A percentile compares a stretch with the other conserved stretches of the same genome.
Evolutionary conservation across 768 basidiomycete genomes (phyloP).

Genomic region (Pholiota conissans): DNA sequence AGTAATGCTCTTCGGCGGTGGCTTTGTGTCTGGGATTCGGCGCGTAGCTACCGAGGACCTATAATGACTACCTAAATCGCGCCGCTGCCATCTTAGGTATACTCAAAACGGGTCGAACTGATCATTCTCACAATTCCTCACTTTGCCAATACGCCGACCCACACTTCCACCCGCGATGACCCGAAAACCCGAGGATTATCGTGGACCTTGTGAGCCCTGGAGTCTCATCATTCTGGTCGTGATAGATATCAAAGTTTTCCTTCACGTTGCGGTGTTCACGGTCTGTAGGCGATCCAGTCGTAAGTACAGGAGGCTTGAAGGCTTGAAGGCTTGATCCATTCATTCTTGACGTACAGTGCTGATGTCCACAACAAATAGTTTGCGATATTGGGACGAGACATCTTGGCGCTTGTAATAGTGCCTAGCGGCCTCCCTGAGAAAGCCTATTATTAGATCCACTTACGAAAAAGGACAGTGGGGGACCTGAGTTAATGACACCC

Average conservation of each 20-base stretch:
- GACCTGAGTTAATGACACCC: not conserved
- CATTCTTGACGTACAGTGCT: not conserved
- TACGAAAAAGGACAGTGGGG: not conserved
- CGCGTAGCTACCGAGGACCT: no score
- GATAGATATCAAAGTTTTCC: not conserved
- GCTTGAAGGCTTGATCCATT: not conserved
- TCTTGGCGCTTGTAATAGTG: no score
- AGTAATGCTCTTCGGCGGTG: no score
- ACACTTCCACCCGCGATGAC: not conserved
- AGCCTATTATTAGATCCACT: not conserved
- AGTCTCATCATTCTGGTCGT: not conserved
- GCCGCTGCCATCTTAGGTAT: no score
- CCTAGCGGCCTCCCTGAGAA: not conserved
- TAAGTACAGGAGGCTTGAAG: no score
- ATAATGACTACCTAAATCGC: no score
- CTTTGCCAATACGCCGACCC: not conserved
- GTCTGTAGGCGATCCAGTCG: not conserved
- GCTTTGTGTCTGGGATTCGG: no score
- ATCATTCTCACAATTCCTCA: not conserved
- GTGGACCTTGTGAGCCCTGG: not conserved
- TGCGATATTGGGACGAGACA: not conserved
- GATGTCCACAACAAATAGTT: not conserved
- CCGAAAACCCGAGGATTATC: not conserved
- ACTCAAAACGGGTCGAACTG: not conserved
- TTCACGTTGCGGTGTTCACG: not conserved